Conservation (phyloP, 2,329 filamentous ascomycete genomes). For the Tolypocladium pustulatum region DNA sequence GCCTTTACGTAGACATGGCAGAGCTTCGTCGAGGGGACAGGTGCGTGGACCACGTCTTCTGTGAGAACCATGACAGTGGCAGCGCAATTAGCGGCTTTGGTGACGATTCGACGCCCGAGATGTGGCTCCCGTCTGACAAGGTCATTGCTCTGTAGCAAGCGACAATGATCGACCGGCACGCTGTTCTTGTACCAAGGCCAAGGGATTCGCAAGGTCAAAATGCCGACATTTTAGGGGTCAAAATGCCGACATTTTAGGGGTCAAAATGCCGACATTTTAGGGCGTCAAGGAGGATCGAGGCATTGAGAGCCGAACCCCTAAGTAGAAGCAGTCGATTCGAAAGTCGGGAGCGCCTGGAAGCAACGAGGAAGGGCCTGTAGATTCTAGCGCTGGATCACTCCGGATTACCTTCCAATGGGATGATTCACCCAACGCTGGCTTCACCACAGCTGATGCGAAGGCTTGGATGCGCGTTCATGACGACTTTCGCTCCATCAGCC, state of each 20-base stretch:
- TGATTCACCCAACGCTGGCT: constrained; percentile 46
- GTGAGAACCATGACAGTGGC: constrained; percentile 55
- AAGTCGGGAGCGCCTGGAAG: constrained; percentile 24
- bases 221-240: constrained; percentile 42
- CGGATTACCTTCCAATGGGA: constrained; percentile 59
- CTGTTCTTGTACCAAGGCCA: constrained; percentile 51
- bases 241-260: constrained; percentile 42
- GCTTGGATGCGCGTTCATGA: constrained; percentile 64
- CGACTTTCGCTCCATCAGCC: constrained; percentile 45
- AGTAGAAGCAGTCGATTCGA: constrained; percentile 27
- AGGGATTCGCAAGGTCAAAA: constrained; percentile 51
- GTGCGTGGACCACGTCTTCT: constrained; percentile 51
- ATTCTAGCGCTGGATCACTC: constrained; percentile 53
- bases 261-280: constrained; percentile 45
- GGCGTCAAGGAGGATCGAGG: constrained; percentile 41
- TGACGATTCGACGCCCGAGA: constrained; percentile 29
- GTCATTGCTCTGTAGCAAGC: constrained; percentile 40
- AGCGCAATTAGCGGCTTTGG: constrained; percentile 43
- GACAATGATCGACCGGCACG: constrained; percentile 41
- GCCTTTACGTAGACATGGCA: constrained; percentile 35
- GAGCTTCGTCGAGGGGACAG: constrained; percentile 34
- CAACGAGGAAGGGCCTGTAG: constrained; percentile 41
- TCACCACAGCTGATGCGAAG: constrained; percentile 32
- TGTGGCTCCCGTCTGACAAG: constrained; percentile 36
- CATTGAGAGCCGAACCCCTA: constrained; percentile 45